phyloP scores from a whole-genome alignment of 2,329 filamentous ascomycete genomes.

The Apiospora sp. region DNA sequence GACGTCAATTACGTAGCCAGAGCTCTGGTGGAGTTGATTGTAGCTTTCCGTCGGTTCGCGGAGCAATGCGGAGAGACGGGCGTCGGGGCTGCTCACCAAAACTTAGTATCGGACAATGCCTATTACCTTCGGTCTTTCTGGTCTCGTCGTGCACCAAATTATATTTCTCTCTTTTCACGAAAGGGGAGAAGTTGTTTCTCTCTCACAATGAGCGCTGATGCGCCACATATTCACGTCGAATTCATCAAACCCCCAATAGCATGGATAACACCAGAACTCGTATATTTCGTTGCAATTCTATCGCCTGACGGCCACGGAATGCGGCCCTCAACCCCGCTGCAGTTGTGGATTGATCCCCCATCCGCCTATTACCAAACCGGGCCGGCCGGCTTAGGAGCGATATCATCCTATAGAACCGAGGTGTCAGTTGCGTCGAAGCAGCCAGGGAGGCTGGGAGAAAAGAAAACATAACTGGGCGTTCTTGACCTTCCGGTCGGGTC shows the following conservation, averaged over 20 bases:
- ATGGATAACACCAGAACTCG: background rate
- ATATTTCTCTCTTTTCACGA: background rate
- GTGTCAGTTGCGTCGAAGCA: background rate
- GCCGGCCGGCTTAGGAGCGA: slow-evolving; percentile 23
- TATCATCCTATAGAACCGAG: background rate
- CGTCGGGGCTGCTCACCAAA: slow-evolving; percentile 24
- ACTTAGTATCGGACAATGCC: background rate
- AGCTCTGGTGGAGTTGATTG: slow-evolving; percentile 17
- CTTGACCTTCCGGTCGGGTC: background rate
- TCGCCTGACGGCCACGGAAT: slow-evolving; percentile 19
- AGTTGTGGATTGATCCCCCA: slow-evolving; percentile 15
- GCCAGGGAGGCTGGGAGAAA: background rate
- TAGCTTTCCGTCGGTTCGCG: slow-evolving; percentile 21
- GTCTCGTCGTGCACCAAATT: background rate
- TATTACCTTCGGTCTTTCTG: background rate
- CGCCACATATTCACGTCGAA: background rate
- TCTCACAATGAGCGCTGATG: background rate
- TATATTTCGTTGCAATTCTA: background rate
- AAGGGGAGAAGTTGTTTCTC: background rate
- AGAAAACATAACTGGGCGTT: background rate
- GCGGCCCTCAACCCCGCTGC: slow-evolving; percentile 27
- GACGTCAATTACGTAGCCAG: background rate
- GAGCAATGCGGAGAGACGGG: slow-evolving; percentile 20
- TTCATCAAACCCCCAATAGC: background rate
- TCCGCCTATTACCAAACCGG: slow-evolving; percentile 5